These are phyloP conservation scores for Gastrodia elata DNA, from an alignment of 106 monocot genomes.

Conservation along the genomic window DNA sequence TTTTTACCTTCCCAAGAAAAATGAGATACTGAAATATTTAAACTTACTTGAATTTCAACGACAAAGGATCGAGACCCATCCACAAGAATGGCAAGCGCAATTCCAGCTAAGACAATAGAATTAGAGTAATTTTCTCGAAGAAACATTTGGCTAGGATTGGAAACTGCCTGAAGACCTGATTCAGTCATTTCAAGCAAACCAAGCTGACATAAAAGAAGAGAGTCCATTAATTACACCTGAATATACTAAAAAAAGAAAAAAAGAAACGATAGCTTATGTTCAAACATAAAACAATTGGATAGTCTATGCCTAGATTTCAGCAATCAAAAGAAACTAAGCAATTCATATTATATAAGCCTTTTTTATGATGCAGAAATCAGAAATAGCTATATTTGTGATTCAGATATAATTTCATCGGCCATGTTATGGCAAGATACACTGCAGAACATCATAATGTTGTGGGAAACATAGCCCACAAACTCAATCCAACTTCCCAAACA, in stretches of 20 bases:
- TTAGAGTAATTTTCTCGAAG: slow-evolving; percentile 58
- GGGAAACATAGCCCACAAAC: background rate
- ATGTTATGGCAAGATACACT: background rate
- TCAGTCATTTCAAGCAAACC: slow-evolving; percentile 96
- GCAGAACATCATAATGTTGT: background rate
- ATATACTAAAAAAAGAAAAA: background rate
- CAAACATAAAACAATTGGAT: background rate
- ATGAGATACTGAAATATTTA: background rate
- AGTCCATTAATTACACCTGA: background rate
- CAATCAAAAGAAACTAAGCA: background rate
- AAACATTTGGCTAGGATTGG: slow-evolving; percentile 91
- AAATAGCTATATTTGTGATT: background rate
- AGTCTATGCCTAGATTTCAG: background rate
- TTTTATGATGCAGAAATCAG: background rate
- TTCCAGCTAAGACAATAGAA: slow-evolving; percentile 83
- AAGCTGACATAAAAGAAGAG: slow-evolving; percentile 40
- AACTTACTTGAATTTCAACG: slow-evolving; percentile 79
- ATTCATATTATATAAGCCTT: background rate
- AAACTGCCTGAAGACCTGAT: slow-evolving; percentile 81
- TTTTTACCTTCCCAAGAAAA: background rate
- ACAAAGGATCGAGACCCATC: slow-evolving; percentile 92
- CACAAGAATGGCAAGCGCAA: slow-evolving; percentile 74
- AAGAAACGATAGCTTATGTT: background rate
- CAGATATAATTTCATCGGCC: background rate
- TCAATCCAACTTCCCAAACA: background rate